Conservation (phyloP, 768 basidiomycete species). For the Suillus discolor region DNA sequence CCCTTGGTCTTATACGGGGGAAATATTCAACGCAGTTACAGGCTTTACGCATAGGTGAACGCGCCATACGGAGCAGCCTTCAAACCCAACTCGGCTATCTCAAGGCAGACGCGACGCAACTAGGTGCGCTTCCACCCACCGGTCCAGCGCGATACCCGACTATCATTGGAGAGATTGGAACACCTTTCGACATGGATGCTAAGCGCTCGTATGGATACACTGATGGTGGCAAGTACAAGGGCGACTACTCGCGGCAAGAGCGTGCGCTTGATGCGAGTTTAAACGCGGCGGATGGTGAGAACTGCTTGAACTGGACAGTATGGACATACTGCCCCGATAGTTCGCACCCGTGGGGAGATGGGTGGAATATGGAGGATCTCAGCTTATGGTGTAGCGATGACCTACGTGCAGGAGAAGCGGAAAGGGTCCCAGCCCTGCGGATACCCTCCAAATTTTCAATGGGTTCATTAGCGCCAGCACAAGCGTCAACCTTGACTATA, state of each 20-base stretch:
- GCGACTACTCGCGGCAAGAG: conserved; percentile 78
- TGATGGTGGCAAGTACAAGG: conserved; percentile 63
- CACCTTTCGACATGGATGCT: conserved; percentile 91
- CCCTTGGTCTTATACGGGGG: conserved; percentile 86
- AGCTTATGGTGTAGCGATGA: conserved; percentile 88
- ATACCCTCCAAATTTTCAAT: not conserved
- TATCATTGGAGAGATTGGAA: conserved; percentile 94
- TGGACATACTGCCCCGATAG: conserved; percentile 91
- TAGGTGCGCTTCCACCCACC: conserved; percentile 39
- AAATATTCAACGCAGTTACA: conserved; percentile 69
- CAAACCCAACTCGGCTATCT: conserved; percentile 83
- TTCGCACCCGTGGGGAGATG: conserved; percentile 89
- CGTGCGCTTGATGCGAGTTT: conserved; percentile 86
- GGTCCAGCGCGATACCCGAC: conserved; percentile 62
- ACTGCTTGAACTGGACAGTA: conserved; percentile 76
- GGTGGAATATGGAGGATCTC: conserved; percentile 96
- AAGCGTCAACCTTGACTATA: conserved; percentile 21
- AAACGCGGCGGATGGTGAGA: conserved; percentile 76
- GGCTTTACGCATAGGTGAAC: conserved; percentile 82
- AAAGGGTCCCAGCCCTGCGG: not conserved
- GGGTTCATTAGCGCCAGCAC: conserved; percentile 15
- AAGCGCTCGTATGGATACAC: conserved; percentile 84
- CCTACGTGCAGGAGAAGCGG: conserved; percentile 29
- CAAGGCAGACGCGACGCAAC: conserved; percentile 68
- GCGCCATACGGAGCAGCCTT: conserved; percentile 77